Base-by-base conservation (phyloP, 2,329 filamentous ascomycete species). In the Aspergillus aculeatus region DNA sequence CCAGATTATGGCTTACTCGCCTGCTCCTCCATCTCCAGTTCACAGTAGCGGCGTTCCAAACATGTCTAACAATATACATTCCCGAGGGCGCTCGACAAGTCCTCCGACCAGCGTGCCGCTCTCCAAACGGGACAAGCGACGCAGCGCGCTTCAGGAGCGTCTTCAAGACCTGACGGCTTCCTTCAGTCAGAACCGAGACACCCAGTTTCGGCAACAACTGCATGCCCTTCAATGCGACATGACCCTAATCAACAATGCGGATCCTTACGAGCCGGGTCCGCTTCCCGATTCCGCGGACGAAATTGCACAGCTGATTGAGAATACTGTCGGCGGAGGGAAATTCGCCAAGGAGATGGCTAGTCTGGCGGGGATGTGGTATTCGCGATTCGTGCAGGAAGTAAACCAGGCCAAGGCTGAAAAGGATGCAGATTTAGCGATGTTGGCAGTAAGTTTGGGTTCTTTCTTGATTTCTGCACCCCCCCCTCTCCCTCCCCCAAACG, bases 161-260 rank as follows among this genome's bases (percentile, higher is more conserved):
- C 84, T 96, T 6, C 84, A 86, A 47, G 85, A 87, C 58, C 87
- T 97, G 76, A 87, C 89, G 57, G 86, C 89, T 56, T 87, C 88
- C 66, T 94, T 96, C 77, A 86, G 87, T 64, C 85, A 89, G 64
- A 92, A 96, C 71, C 86, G 91, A 65, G 92, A 96, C 75, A 82
- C 85, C 63, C 88, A 92, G 69, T 98, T 96, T 76, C 87, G 93
- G 63, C 90, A 95, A 66, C 92, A 97, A 76, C 84, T 97, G 2
- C 89, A 95, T 70, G 91, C 91, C 66, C 86, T 97, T n/a, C 93
- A 97, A 77, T 88, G 91, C 65, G 93, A 96, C 75, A 92, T 93
- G 78, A 91, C 86, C 60, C 83, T 96, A 50, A 91, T 96, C 66
- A 88, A 92, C 74, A 88, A 90, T 67, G 90, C 95, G 55, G 89